Evolutionary conservation across 2,329 filamentous ascomycete genomes (phyloP).

Genomic region (Whalleya microplaca): DNA sequence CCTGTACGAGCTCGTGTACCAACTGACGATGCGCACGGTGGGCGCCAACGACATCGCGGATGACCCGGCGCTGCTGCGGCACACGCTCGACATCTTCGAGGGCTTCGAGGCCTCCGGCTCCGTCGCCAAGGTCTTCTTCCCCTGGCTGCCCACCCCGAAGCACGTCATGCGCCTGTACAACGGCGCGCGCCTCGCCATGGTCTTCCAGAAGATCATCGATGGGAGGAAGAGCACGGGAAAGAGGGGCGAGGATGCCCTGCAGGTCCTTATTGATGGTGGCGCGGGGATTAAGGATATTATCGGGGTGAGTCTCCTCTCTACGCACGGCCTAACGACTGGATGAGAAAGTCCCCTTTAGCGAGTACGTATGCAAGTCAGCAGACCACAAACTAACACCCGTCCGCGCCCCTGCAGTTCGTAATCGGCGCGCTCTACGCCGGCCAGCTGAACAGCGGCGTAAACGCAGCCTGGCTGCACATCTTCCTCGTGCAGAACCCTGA

Average conservation of each 20-base stretch:
- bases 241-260: conserved; percentile 53
- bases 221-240: conserved; percentile 46
- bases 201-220: conserved; percentile 52
- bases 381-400: no score
- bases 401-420: conserved; percentile 45
- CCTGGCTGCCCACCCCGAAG: conserved; percentile 51
- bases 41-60: conserved; percentile 58
- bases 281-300: conserved; percentile 49
- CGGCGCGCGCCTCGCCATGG: conserved; percentile 51
- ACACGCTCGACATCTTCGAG: conserved; percentile 50
- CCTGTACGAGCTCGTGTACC: conserved; percentile 56
- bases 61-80: conserved; percentile 44
- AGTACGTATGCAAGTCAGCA: no score
- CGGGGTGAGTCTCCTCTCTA: conserved; percentile 36
- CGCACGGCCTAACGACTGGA: no score
- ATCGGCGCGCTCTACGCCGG: conserved; percentile 60
- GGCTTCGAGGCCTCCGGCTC: conserved; percentile 49
- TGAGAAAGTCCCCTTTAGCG: no score
- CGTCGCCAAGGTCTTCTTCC: conserved; percentile 53
- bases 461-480: conserved; percentile 55
- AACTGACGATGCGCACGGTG: conserved; percentile 60
- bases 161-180: conserved; percentile 48
- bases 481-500: conserved; percentile 51
- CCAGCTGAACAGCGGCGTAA: conserved; percentile 60
- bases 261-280: conserved; percentile 56